phyloP scores from a whole-genome alignment of 768 basidiomycete genomes.

The Hemileccinum rubropunctum region DNA sequence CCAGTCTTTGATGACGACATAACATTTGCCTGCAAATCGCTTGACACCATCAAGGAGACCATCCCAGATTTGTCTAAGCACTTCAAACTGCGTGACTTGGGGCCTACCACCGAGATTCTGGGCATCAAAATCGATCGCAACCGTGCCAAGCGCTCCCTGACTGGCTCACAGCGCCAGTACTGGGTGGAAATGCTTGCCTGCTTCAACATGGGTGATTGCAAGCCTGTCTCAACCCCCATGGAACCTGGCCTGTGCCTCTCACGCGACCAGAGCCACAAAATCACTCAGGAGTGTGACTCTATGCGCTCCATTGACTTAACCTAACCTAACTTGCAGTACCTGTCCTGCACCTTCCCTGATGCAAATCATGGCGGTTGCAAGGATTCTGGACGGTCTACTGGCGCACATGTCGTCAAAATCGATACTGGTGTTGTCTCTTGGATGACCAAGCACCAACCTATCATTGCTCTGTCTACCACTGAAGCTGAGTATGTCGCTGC shows the following conservation, averaged over 20 bases:
- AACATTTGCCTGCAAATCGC: too few species aligned
- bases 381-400: not conserved
- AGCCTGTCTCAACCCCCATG: too few species aligned
- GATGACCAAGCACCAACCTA: slow-evolving; percentile 35
- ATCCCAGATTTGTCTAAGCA: not conserved
- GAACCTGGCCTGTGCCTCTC: not conserved
- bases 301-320: too few species aligned
- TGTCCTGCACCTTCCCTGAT: not conserved
- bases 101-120: not conserved
- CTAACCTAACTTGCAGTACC: too few species aligned
- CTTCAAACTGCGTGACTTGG: not conserved
- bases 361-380: not conserved
- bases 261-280: not conserved
- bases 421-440: slow-evolving; percentile 31
- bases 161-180: slow-evolving; percentile 20
- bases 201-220: too few species aligned
- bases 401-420: not conserved
- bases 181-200: not conserved
- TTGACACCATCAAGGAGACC: not conserved
- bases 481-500: slow-evolving; percentile 37
- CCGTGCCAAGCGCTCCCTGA: not conserved
- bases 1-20: too few species aligned
- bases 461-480: too few species aligned
- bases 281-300: too few species aligned
- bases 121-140: slow-evolving; percentile 20